phyloP scores from a whole-genome alignment of 768 basidiomycete genomes.

The Polyporus arcularius region DNA sequence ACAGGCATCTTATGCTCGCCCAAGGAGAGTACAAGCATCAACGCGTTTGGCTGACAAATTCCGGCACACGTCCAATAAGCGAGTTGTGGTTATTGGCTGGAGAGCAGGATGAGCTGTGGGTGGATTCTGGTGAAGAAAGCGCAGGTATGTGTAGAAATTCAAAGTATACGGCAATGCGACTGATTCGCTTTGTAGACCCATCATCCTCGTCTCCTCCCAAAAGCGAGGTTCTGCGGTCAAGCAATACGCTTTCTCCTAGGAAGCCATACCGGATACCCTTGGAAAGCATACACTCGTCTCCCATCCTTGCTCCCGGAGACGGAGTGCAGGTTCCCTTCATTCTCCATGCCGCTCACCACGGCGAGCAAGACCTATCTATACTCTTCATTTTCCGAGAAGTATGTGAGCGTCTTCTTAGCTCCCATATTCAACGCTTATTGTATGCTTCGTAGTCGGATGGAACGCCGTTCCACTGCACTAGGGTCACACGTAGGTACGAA shows the following conservation, averaged over 20 bases:
- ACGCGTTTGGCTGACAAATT: conserved; percentile 64
- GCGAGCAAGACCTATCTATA: conserved; percentile 54
- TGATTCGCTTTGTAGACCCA: conserved; percentile 5
- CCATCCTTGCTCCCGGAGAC: conserved; percentile 47
- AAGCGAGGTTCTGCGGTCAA: conserved; percentile 44
- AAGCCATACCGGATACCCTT: conserved; percentile 51
- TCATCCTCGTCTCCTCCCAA: conserved; percentile 10
- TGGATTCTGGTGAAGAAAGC: conserved; percentile 27
- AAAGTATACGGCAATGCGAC: background rate
- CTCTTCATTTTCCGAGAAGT: conserved; percentile 73
- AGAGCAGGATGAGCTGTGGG: conserved; percentile 63
- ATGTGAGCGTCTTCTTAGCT: conserved; percentile 11
- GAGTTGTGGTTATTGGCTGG: conserved; percentile 75
- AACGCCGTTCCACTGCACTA: conserved; percentile 57
- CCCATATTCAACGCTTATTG: background rate
- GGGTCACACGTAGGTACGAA: conserved; percentile 55
- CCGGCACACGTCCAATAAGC: conserved; percentile 56
- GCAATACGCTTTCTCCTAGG: conserved; percentile 53
- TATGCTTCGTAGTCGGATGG: conserved; percentile 28
- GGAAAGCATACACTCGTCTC: conserved; percentile 24
- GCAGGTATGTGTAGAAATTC: background rate
- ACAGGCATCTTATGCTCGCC: conserved; percentile 50
- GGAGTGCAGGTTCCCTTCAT: conserved; percentile 52
- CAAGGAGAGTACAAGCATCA: conserved; percentile 70
- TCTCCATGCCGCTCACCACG: conserved; percentile 51